Percentiles rank a stretch among this genome's conserved stretches.
Evolutionary conservation across 2,329 filamentous ascomycete genomes (phyloP).

Genomic region (Cucurbitaria berberidis): DNA sequence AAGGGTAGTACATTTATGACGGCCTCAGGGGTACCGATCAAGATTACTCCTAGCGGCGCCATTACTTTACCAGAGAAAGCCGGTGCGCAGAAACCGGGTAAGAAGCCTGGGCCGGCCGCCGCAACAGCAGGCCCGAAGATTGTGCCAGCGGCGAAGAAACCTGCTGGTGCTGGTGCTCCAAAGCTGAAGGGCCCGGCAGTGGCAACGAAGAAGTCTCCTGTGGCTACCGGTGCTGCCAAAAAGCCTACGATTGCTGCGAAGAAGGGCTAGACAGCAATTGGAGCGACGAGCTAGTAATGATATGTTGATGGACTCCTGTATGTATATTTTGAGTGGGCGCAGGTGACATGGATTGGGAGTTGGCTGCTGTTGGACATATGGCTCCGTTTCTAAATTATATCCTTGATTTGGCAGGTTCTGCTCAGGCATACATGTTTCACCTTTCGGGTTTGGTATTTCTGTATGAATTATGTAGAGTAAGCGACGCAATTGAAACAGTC

Average conservation of each 20-base stretch:
- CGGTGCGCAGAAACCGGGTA: conserved; percentile 4
- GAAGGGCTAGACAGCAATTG: conserved; percentile 6
- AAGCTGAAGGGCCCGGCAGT: conserved; percentile 2
- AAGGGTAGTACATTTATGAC: conserved; percentile 37
- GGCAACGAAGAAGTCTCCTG: conserved; percentile 3
- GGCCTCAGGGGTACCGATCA: conserved; percentile 41
- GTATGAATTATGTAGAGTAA: not conserved
- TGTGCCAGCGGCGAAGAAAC: not conserved
- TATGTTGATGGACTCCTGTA: not conserved
- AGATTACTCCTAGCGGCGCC: conserved; percentile 35
- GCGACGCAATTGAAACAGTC: not conserved
- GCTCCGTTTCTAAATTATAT: not conserved
- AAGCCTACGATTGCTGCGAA: conserved; percentile 2
- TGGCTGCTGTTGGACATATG: conserved; percentile 8
- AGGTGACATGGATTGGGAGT: not conserved
- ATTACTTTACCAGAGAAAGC: conserved; percentile 28
- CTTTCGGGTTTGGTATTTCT: too few relatives aligned
- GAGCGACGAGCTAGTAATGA: conserved; percentile 6
- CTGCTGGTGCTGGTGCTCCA: not conserved
- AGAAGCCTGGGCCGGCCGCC: conserved; percentile 7
- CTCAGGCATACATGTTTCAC: too few relatives aligned
- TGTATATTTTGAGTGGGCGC: not conserved
- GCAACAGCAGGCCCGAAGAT: conserved; percentile 3
- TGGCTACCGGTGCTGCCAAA: conserved; percentile 6
- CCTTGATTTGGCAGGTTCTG: not conserved